A percentile compares a stretch with the other conserved stretches of the same genome.
These are phyloP conservation scores for Trichophaea hybrida DNA, from an alignment of 2,329 filamentous ascomycete species.

Conservation along the genomic window DNA sequence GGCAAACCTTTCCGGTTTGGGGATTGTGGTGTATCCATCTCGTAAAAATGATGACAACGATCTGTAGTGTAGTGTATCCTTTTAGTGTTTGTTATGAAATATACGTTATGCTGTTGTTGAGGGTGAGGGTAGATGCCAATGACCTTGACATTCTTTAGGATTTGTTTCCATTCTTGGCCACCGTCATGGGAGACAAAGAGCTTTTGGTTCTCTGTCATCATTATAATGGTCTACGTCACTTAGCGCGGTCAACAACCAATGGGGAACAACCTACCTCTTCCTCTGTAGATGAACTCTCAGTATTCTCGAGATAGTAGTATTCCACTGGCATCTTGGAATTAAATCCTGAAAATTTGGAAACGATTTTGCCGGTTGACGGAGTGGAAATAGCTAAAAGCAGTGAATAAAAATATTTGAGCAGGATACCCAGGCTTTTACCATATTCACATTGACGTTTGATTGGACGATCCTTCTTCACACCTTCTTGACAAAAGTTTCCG, in stretches of 20 bases:
- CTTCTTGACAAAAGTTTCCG: constrained; percentile 55
- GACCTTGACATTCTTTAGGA: constrained; percentile 56
- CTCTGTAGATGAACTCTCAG: constrained; percentile 3
- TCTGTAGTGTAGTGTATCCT: constrained; percentile 69
- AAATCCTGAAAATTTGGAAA: constrained; percentile 47
- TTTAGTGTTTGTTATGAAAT: constrained; percentile 59
- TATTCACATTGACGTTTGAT: constrained; percentile 66
- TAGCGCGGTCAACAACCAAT: background rate
- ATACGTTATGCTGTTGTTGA: constrained; percentile 72
- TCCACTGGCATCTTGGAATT: constrained; percentile 41
- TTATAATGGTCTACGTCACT: constrained; percentile 37
- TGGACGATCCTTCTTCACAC: constrained; percentile 53
- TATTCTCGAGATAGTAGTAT: constrained; percentile 34
- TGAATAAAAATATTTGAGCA: background rate
- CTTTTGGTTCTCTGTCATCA: constrained; percentile 44
- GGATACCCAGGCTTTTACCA: constrained; percentile 20
- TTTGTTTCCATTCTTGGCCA: constrained; percentile 67
- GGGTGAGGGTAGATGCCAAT: constrained; percentile 59
- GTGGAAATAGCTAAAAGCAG: constrained; percentile 29
- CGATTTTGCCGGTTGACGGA: constrained; percentile 51
- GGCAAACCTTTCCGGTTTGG: constrained; percentile 27
- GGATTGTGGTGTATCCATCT: constrained; percentile 45
- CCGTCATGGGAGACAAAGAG: constrained; percentile 71
- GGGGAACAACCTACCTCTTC: background rate
- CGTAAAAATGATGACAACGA: constrained; percentile 57